Evolutionary conservation across 129 eudicot genomes (phyloP).

Genomic region (Helichrysum umbraculigerum): DNA sequence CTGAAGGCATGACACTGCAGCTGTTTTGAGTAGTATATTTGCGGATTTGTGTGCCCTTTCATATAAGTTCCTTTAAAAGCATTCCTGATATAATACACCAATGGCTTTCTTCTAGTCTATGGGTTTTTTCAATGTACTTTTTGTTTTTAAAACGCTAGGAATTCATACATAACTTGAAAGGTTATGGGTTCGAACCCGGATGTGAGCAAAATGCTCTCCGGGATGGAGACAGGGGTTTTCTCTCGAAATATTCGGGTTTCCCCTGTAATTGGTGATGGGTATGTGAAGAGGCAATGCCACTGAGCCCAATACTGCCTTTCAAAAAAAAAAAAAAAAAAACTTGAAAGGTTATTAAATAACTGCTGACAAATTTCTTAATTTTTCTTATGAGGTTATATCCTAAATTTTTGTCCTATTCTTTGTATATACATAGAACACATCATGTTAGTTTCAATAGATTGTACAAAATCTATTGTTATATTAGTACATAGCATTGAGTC

Average conservation of each 20-base stretch:
- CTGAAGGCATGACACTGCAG: neutral
- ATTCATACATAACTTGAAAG: slow-evolving; percentile 5
- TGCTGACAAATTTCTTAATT: neutral
- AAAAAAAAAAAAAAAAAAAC: too few species aligned
- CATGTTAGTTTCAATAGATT: slow-evolving; percentile 3
- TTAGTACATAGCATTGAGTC: slow-evolving; percentile 2
- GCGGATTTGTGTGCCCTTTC: slow-evolving; percentile 3
- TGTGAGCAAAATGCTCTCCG: too few species aligned
- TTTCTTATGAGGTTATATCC: slow-evolving; percentile 1
- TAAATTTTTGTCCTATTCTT: neutral
- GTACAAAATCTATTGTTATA: neutral
- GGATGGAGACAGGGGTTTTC: too few species aligned
- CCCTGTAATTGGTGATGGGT: too few species aligned
- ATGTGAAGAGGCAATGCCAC: too few species aligned
- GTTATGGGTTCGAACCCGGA: too few species aligned
- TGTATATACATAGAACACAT: neutral
- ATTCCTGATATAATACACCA: neutral
- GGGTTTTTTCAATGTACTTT: neutral
- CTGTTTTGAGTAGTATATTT: neutral
- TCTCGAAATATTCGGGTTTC: too few species aligned
- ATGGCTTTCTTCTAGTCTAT: neutral
- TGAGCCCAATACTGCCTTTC: too few species aligned
- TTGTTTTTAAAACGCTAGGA: neutral
- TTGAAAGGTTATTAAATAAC: neutral
- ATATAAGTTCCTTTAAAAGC: neutral